A percentile compares a stretch with the other conserved stretches of the same genome.
Evolutionary conservation across 2,329 filamentous ascomycete species (phyloP).

Genomic region (Clonostachys sp.): DNA sequence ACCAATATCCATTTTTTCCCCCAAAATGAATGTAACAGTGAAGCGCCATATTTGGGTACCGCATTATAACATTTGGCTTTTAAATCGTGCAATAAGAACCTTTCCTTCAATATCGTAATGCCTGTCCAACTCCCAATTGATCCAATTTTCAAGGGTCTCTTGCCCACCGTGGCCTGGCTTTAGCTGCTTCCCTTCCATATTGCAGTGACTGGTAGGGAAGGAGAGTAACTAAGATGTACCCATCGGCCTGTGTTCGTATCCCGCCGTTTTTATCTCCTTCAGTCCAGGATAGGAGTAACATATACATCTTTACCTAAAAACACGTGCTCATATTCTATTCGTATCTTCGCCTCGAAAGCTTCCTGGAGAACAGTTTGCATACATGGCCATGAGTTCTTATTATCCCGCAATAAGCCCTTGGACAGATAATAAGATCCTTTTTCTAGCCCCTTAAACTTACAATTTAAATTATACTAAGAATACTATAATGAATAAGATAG

Average conservation of each 20-base stretch:
- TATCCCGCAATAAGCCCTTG: no score
- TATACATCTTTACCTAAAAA: conserved; percentile 94
- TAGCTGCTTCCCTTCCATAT: conserved; percentile 61
- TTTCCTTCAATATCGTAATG: conserved; percentile 67
- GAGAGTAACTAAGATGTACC: conserved; percentile 68
- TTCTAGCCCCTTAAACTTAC: no score
- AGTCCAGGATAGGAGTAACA: conserved; percentile 81
- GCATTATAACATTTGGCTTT: no score
- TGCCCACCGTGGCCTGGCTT: conserved; percentile 68
- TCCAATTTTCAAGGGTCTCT: conserved; percentile 64
- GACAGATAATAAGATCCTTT: no score
- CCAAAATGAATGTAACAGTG: no score
- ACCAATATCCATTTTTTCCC: no score
- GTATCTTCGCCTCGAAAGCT: conserved; percentile 65
- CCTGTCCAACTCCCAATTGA: conserved; percentile 68
- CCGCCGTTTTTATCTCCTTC: conserved; percentile 60
- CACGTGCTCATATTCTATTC: conserved; percentile 75
- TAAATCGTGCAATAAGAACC: conserved; percentile 39
- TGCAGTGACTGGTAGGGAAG: conserved; percentile 65
- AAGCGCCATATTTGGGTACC: no score
- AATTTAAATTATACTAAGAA: no score
- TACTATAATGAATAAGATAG: no score
- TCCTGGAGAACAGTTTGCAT: conserved; percentile 55
- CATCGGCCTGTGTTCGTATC: conserved; percentile 66
- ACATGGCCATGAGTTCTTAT: conserved; percentile 55